phyloP scores from a whole-genome alignment of 306 rosid species.

The Begonia fuchsioides region DNA sequence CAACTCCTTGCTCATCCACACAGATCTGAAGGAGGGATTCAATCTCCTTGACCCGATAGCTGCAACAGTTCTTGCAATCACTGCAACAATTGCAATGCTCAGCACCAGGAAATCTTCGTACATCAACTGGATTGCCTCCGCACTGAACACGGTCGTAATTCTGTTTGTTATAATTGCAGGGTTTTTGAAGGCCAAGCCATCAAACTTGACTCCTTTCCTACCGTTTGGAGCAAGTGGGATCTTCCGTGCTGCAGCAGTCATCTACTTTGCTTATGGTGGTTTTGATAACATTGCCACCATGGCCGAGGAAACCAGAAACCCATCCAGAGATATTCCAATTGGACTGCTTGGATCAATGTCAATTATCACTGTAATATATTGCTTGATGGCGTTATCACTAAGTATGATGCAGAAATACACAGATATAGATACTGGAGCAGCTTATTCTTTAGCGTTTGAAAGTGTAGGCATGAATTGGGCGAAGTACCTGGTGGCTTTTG shows the following conservation, averaged over 20 bases:
- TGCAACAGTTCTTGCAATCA: conserved; percentile 26
- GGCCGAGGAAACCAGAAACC: conserved; percentile 73
- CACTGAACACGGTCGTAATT: conserved; percentile 31
- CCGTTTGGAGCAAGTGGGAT: conserved; percentile 47
- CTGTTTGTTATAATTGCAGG: conserved; percentile 42
- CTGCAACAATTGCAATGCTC: conserved; percentile 31
- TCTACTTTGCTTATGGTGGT: conserved; percentile 69
- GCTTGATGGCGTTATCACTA: conserved; percentile 55
- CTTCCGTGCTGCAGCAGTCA: conserved; percentile 55
- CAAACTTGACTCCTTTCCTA: conserved; percentile 44
- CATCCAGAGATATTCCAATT: conserved; percentile 54
- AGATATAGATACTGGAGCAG: conserved; percentile 37
- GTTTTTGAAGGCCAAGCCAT: conserved; percentile 28
- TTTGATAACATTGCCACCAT: conserved; percentile 51
- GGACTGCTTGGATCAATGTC: conserved; percentile 69
- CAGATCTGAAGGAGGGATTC: conserved; percentile 30
- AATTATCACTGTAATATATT: conserved; percentile 41
- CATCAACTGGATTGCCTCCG: conserved; percentile 62
- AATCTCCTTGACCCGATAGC: conserved; percentile 62
- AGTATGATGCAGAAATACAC: conserved; percentile 73
- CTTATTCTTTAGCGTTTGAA: conserved; percentile 55
- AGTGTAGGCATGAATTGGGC: conserved; percentile 73
- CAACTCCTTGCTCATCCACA: conserved; percentile 35
- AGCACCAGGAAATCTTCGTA: conserved; percentile 57
- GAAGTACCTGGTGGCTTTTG: conserved; percentile 54